Percentiles rank a stretch among this genome's conserved stretches.
Conservation (phyloP, 345 rosid species). For the Reutealis trisperma region DNA sequence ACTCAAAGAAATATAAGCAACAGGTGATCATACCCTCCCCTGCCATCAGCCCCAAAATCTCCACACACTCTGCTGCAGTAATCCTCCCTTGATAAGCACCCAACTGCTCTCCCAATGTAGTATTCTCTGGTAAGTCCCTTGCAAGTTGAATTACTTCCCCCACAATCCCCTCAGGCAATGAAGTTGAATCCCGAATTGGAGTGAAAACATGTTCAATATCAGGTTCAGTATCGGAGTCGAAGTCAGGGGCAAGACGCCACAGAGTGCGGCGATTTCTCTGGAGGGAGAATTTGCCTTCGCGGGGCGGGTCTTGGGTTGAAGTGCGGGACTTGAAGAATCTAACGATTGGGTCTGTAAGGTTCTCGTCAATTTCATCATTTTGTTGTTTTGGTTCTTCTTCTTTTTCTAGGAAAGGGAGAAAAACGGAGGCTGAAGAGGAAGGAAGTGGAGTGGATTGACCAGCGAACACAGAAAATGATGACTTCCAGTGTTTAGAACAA, state of each 20-base stretch:
- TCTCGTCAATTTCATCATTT: slow-evolving; percentile 28
- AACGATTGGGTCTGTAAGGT: slow-evolving; percentile 54
- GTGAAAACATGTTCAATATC: slow-evolving; percentile 8
- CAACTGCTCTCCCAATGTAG: slow-evolving; percentile 69
- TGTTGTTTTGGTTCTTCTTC: slow-evolving; percentile 13
- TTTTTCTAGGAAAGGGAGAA: slow-evolving; percentile 54
- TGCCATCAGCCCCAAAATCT: slow-evolving; percentile 59
- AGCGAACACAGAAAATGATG: slow-evolving; percentile 34
- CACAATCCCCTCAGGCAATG: slow-evolving; percentile 26
- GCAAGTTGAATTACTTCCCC: slow-evolving; percentile 60
- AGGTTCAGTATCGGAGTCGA: slow-evolving; percentile 32
- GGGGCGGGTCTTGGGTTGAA: slow-evolving; percentile 48
- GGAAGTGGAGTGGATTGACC: slow-evolving; percentile 32
- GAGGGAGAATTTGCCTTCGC: slow-evolving; percentile 50
- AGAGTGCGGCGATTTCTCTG: slow-evolving; percentile 66
- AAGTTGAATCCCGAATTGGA: slow-evolving; percentile 13
- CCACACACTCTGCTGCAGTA: slow-evolving; percentile 49
- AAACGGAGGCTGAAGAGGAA: slow-evolving; percentile 50
- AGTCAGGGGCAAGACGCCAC: slow-evolving; percentile 61
- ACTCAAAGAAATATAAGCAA: slow-evolving; percentile 73
- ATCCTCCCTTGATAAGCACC: slow-evolving; percentile 46
- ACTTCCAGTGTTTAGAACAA: slow-evolving; percentile 21
- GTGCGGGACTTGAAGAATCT: slow-evolving; percentile 65
- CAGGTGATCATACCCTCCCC: slow-evolving; percentile 48
- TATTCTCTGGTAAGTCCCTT: slow-evolving; percentile 46